These are phyloP conservation scores for Ustilago esculenta DNA, from an alignment of 1,284 basidiomycete genomes.

Conservation along the genomic window DNA sequence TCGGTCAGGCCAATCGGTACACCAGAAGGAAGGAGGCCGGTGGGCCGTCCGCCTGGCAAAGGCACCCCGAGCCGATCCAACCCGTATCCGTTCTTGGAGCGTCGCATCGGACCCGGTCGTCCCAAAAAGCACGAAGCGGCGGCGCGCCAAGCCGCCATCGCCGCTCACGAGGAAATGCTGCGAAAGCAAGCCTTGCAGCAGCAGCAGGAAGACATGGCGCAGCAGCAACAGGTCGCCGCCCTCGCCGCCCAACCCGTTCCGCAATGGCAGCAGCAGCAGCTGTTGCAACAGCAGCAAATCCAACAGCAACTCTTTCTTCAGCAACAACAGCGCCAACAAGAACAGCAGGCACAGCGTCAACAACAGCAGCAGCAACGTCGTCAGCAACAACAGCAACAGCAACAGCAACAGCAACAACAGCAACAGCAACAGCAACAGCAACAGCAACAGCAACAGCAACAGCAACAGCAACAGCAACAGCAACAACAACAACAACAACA, in stretches of 20 bases:
- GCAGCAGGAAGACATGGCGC: conserved; percentile 21
- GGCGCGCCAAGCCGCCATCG: conserved; percentile 39
- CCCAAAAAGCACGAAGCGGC: conserved; percentile 45
- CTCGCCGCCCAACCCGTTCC: conserved; percentile 18
- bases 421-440: conserved; percentile 20
- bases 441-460: conserved; percentile 1
- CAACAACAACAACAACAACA: background rate
- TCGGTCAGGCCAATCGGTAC: conserved; percentile 2
- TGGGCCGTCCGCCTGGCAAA: conserved; percentile 38
- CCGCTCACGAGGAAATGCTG: conserved; percentile 32
- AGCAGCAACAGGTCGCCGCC: conserved; percentile 29
- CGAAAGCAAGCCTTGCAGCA: conserved; percentile 21
- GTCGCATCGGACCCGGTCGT: conserved; percentile 40
- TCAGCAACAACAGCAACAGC: conserved; percentile 24
- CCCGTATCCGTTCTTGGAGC: conserved; percentile 38
- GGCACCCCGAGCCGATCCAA: conserved; percentile 34
- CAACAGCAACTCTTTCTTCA: conserved; percentile 17
- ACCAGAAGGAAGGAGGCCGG: conserved; percentile 21
- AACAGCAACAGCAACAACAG: conserved; percentile 21
- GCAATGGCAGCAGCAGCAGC: conserved; percentile 40
- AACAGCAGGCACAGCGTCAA: conserved; percentile 10
- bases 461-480: background rate
- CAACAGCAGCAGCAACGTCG: conserved; percentile 15
- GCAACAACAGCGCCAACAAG: conserved; percentile 20
- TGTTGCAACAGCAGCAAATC: conserved; percentile 34